A percentile compares a stretch with the other conserved stretches of the same genome.
Conservation (phyloP, 306 rosid species). For the Corylus americana region DNA sequence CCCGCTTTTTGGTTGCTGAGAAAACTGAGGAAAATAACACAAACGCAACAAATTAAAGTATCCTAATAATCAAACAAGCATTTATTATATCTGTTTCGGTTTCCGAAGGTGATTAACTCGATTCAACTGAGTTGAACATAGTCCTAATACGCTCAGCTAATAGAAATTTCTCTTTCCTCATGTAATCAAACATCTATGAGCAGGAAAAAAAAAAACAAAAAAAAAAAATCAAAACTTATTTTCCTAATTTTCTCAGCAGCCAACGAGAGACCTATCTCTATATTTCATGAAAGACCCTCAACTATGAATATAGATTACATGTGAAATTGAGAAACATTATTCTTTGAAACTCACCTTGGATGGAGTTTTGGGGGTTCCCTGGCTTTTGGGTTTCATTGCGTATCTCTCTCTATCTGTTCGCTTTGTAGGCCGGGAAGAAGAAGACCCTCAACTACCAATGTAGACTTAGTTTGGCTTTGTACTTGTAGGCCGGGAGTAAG, state of each 20-base stretch:
- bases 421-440: neutral
- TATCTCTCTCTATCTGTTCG: neutral
- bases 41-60: neutral
- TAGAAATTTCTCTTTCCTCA: neutral
- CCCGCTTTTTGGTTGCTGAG: neutral
- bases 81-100: neutral
- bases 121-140: neutral
- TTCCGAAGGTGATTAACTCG: neutral
- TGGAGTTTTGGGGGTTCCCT: constrained; percentile 23
- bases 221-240: neutral
- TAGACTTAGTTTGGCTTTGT: neutral
- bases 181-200: neutral
- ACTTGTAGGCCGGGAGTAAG: neutral
- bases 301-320: neutral
- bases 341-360: constrained; percentile 26
- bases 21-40: neutral
- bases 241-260: neutral
- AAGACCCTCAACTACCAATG: no score
- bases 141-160: neutral
- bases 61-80: no score
- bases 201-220: neutral
- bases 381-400: constrained; percentile 16
- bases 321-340: neutral
- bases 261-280: neutral
- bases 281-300: neutral